A percentile compares a stretch with the other conserved stretches of the same genome.
These are phyloP conservation scores for Quercus lobata DNA, from an alignment of 331 rosid genomes.

Conservation along the genomic window DNA sequence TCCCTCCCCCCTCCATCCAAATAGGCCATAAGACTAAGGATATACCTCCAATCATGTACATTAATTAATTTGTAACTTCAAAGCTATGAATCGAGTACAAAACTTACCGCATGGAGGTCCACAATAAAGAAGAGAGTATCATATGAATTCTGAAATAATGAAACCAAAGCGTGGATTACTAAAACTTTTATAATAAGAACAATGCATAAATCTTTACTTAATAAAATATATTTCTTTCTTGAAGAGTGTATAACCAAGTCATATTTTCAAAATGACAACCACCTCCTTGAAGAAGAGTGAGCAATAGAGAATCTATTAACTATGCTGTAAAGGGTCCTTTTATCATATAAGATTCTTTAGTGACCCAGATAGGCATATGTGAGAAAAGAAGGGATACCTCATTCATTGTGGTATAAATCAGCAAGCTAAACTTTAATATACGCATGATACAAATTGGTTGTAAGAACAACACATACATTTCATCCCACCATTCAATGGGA, in stretches of 20 bases:
- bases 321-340: not conserved
- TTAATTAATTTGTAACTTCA: slow-evolving; percentile 6
- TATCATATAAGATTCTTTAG: not conserved
- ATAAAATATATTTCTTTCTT: not conserved
- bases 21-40: not conserved
- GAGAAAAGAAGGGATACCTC: not conserved
- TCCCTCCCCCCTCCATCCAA: too few relatives aligned
- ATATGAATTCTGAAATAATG: slow-evolving; percentile 57
- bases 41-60: not conserved
- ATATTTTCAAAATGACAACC: not conserved
- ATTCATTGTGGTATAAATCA: not conserved
- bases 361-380: not conserved
- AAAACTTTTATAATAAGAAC: not conserved
- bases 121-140: slow-evolving; percentile 94
- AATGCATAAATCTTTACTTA: not conserved
- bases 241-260: not conserved
- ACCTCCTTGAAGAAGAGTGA: not conserved
- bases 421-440: not conserved
- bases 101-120: slow-evolving; percentile 93
- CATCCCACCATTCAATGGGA: not conserved
- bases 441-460: not conserved
- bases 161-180: slow-evolving; percentile 20
- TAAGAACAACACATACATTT: not conserved
- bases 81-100: slow-evolving; percentile 7
- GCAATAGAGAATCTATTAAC: not conserved